Evolutionary conservation across 805 yeast species (phyloP).

Genomic region (Alloascoidea africana): DNA sequence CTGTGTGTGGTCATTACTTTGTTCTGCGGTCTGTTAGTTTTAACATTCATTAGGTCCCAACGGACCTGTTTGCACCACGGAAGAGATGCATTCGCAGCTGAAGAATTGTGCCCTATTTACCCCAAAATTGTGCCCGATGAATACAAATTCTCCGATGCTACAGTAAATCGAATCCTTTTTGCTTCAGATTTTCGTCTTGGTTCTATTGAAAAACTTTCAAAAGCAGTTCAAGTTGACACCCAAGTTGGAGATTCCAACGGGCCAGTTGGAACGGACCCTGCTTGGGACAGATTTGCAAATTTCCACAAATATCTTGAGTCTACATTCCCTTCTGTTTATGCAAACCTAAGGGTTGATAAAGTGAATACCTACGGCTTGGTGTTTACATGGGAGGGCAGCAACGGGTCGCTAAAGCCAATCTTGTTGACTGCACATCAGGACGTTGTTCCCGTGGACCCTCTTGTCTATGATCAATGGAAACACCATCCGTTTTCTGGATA

Average conservation of each 20-base stretch:
- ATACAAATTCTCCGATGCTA: too few relatives aligned
- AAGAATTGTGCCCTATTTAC: too few relatives aligned
- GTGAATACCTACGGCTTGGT: conserved; percentile 13
- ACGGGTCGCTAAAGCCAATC: conserved; percentile 32
- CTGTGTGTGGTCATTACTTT: too few relatives aligned
- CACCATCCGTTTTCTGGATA: conserved; percentile 44
- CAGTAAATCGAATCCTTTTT: too few relatives aligned
- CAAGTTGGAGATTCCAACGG: conserved; percentile 39
- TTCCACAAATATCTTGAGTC: conserved; percentile 34
- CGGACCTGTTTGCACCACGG: too few relatives aligned
- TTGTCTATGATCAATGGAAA: conserved; percentile 35
- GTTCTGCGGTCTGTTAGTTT: too few relatives aligned
- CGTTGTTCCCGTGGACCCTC: conserved; percentile 49
- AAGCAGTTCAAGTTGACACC: conserved; percentile 53
- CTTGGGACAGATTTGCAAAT: conserved; percentile 26
- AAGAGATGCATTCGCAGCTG: too few relatives aligned
- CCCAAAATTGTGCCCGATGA: too few relatives aligned
- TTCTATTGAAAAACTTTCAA: too few relatives aligned
- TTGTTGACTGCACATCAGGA: conserved; percentile 56
- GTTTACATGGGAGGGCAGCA: conserved; percentile 8
- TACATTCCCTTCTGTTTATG: conserved; percentile 36
- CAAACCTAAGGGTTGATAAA: conserved; percentile 28
- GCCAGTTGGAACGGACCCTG: conserved; percentile 33
- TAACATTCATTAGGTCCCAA: too few relatives aligned
- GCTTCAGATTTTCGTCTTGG: too few relatives aligned